phyloP scores from a whole-genome alignment of 73 alveolate genomes.

The Paramecium bursaria region DNA sequence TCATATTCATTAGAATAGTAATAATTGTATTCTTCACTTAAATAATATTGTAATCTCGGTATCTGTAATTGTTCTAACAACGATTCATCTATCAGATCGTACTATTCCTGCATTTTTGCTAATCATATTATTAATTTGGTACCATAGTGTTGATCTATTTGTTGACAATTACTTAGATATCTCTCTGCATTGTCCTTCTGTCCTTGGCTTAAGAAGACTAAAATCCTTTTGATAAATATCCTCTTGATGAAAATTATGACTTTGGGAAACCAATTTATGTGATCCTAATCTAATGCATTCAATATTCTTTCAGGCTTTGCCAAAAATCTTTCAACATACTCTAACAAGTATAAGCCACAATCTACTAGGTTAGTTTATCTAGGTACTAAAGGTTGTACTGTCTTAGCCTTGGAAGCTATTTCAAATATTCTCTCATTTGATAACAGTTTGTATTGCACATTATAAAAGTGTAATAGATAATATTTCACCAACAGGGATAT shows the following conservation, averaged over 20 bases:
- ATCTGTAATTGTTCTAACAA: constrained; percentile 24
- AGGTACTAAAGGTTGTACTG: constrained; percentile 52
- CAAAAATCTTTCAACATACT: constrained; percentile 66
- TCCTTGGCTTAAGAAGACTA: constrained; percentile 32
- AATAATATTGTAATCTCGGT: constrained; percentile 23
- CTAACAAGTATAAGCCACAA: constrained; percentile 68
- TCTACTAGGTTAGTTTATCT: constrained; percentile 68
- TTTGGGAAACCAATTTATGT: constrained; percentile 57
- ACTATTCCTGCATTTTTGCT: constrained; percentile 9
- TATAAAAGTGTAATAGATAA: constrained; percentile 31
- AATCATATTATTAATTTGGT: background rate
- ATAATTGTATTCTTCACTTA: constrained; percentile 54
- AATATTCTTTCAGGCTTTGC: constrained; percentile 47
- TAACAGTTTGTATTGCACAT: background rate
- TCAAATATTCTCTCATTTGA: constrained; percentile 15
- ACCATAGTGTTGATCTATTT: constrained; percentile 31
- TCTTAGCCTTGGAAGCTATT: background rate
- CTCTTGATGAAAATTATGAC: constrained; percentile 52
- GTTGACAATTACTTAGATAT: constrained; percentile 1
- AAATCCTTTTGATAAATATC: constrained; percentile 43
- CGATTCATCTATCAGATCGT: constrained; percentile 37
- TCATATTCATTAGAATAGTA: no score
- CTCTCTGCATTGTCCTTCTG: constrained; percentile 23
- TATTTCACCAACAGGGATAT: no score
- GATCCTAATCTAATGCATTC: constrained; percentile 30